These are phyloP conservation scores for Triticum aestivum DNA, from an alignment of 176 grass and related monocot genomes.

Conservation along the genomic window IWGSC_CS_RefSeq_v2.1 NC_057799.1:353129444-353129943, in stretches of 20 bases:
- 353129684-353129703: no score
- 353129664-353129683: background rate
- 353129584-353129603: background rate
- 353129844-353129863: constrained; percentile 25
- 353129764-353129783: constrained; percentile 42
- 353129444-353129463: background rate
- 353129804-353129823: constrained; percentile 28
- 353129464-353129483: background rate
- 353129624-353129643: background rate
- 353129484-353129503: background rate
- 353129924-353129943: constrained; percentile 62
- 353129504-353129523: background rate
- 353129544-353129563: background rate
- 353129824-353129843: constrained; percentile 76
- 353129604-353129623: background rate
- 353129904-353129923: constrained; percentile 29
- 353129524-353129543: background rate
- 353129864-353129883: background rate
- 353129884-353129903: background rate
- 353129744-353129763: constrained; percentile 44
- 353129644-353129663: background rate
- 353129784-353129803: constrained; percentile 86
- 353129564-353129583: background rate
- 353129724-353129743: constrained; percentile 30
- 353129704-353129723: constrained; percentile 34